Evolutionary conservation across 1,139 yeast species (phyloP), one percentile per base, ranked within the genome.

Genomic region (Yamadazyma jaroonii): DNA sequence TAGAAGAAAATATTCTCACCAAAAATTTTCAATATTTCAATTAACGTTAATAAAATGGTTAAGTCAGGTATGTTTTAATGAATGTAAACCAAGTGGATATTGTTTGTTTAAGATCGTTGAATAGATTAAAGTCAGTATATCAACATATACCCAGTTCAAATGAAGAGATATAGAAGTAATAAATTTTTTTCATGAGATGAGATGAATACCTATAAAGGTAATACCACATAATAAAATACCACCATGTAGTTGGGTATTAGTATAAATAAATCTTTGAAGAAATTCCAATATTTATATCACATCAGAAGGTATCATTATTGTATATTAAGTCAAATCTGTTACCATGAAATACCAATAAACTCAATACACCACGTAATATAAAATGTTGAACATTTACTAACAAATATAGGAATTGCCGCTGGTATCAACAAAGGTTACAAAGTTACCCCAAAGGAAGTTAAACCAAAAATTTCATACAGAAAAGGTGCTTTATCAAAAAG

Each of bases 371-470:
- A 25, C 13, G n/a, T 25, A 25, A 25, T 21, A 9, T 21, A 17
- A 4, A 17, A 17, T 17, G 20, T 17, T 24, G 12, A 17, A 17
- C 28, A 25, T 10, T 11, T 48, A 47, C 51, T 47, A 48, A 48
- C 51, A 46, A 12, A 17, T 35, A 1, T 40, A 84, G 98, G 97
- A 77, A 88, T 92, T 74, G 96, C 96, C 78, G 83, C 84, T 79
- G 98, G 98, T 74, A 77, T 83, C 74, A 92, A 92, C 96, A 90
- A 92, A 79, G 98, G 98, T 75, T 95, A 85, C 95, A 83, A 86
- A 80, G 94, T 88, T 76, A 81, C 88, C 72, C 77, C 89, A 54
- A 87, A 87, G 79, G 89, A 85, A 72, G 88, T 86, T 68, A 84
- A 89, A 62, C 90, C 96, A 74, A 89, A 88, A 78, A 79, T 86